A percentile compares a stretch with the other conserved stretches of the same genome.
These are phyloP conservation scores for Pichia phayaonensis DNA, from an alignment of 805 yeast genomes.

Conservation along the genomic window DNA sequence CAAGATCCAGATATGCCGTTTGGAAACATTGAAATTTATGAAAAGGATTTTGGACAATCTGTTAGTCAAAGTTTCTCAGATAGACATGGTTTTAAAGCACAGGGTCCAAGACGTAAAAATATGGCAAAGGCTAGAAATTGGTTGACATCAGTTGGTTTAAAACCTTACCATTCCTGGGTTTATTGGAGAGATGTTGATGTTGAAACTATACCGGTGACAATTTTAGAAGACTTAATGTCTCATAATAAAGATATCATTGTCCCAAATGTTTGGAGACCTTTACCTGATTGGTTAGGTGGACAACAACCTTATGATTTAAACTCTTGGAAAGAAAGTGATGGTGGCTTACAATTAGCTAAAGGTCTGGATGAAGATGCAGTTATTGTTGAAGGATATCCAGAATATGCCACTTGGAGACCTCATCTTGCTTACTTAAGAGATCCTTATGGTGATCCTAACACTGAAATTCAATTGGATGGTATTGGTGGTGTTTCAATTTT, in stretches of 20 bases:
- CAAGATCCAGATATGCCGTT: conserved; percentile 51
- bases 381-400: conserved; percentile 95
- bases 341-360: conserved; percentile 71
- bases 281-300: conserved; percentile 79
- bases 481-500: conserved; percentile 96
- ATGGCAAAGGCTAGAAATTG: conserved; percentile 97
- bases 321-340: conserved; percentile 82
- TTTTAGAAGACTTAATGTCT: conserved; percentile 86
- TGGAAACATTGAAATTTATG: conserved; percentile 81
- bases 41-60: conserved; percentile 88
- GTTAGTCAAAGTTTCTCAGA: conserved; percentile 91
- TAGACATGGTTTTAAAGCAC: conserved; percentile 93
- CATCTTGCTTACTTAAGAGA: conserved; percentile 92
- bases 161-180: conserved; percentile 92
- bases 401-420: conserved; percentile 97
- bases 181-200: conserved; percentile 98
- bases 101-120: conserved; percentile 87
- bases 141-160: conserved; percentile 78
- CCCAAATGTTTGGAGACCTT: conserved; percentile 89
- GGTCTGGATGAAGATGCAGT: conserved; percentile 86
- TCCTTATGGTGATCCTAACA: conserved; percentile 91
- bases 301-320: conserved; percentile 82
- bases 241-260: conserved; percentile 89
- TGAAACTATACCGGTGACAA: conserved; percentile 79
- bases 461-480: conserved; percentile 90